Percentiles rank a stretch among this genome's conserved stretches.
Conservation (phyloP, 768 basidiomycete species). For the Austroboletus festivus region DNA sequence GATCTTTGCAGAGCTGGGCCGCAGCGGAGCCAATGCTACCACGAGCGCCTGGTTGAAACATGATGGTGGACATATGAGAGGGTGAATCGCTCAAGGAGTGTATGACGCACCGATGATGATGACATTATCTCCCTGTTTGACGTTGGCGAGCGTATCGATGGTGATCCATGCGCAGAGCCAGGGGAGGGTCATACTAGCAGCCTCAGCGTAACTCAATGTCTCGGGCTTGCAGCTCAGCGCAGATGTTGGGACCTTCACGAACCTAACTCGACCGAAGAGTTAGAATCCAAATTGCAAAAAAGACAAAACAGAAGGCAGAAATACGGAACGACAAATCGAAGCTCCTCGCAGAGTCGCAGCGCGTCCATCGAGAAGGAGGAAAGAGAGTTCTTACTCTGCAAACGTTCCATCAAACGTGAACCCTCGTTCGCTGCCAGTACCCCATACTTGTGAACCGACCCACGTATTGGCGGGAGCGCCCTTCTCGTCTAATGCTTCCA, state of each 20-base stretch:
- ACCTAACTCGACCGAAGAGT: slow-evolving; percentile 16
- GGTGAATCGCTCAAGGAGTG: neutral
- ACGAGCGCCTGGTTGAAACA: slow-evolving; percentile 31
- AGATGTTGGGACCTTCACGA: slow-evolving; percentile 26
- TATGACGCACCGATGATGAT: slow-evolving; percentile 27
- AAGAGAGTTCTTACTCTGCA: slow-evolving; percentile 28
- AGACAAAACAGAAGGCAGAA: too few species aligned
- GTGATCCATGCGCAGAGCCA: slow-evolving; percentile 39
- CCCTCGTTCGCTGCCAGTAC: slow-evolving; percentile 32
- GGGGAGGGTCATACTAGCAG: slow-evolving; percentile 33
- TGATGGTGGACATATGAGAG: neutral
- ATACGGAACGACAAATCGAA: too few species aligned
- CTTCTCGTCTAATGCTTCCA: slow-evolving; percentile 27
- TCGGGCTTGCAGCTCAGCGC: slow-evolving; percentile 32
- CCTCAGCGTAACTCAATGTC: slow-evolving; percentile 22
- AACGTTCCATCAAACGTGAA: slow-evolving; percentile 34
- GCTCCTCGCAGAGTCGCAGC: too few species aligned
- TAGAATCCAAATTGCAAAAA: too few species aligned
- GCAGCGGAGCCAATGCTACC: slow-evolving; percentile 36
- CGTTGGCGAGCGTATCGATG: slow-evolving; percentile 31
- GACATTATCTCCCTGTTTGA: slow-evolving; percentile 33
- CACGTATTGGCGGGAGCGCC: slow-evolving; percentile 19
- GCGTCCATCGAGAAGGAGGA: neutral
- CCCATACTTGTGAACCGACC: slow-evolving; percentile 34
- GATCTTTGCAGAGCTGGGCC: slow-evolving; percentile 30